Percentiles rank a stretch among this genome's conserved stretches.
Conservation (phyloP, 1,284 basidiomycete genomes). For the Irpex sp. region DNA sequence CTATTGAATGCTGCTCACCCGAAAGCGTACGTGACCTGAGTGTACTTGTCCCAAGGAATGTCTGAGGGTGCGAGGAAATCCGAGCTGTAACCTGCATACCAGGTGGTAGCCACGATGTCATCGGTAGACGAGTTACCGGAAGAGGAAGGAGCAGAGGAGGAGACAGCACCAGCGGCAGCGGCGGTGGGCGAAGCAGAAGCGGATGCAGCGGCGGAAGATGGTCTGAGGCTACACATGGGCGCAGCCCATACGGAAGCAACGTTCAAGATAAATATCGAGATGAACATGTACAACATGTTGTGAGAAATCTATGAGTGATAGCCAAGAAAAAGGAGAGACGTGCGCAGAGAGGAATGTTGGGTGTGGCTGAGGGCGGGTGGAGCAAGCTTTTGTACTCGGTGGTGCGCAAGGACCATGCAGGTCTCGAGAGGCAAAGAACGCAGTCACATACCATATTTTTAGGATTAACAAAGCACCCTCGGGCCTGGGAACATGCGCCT, state of each 20-base stretch:
- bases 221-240: constrained; percentile 25
- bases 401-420: not conserved
- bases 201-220: constrained; percentile 12
- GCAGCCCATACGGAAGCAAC: constrained; percentile 26
- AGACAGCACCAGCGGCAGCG: constrained; percentile 7
- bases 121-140: constrained; percentile 11
- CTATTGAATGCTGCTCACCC: constrained; percentile 42
- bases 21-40: constrained; percentile 52
- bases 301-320: constrained; percentile 1
- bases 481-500: not conserved
- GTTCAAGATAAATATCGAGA: constrained; percentile 21
- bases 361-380: not conserved
- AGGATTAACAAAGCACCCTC: not conserved
- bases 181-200: constrained; percentile 8
- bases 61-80: constrained; percentile 36
- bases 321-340: not conserved
- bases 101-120: constrained; percentile 43
- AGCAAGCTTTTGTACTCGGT: constrained; percentile 3
- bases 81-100: constrained; percentile 57
- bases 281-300: constrained; percentile 23
- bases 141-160: constrained; percentile 3
- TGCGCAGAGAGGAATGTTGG: not conserved
- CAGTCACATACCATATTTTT: not conserved
- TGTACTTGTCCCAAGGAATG: constrained; percentile 57
- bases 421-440: too few species aligned